phyloP scores from a whole-genome alignment of 1,284 basidiomycete genomes.

The Ustilago esculenta region DNA sequence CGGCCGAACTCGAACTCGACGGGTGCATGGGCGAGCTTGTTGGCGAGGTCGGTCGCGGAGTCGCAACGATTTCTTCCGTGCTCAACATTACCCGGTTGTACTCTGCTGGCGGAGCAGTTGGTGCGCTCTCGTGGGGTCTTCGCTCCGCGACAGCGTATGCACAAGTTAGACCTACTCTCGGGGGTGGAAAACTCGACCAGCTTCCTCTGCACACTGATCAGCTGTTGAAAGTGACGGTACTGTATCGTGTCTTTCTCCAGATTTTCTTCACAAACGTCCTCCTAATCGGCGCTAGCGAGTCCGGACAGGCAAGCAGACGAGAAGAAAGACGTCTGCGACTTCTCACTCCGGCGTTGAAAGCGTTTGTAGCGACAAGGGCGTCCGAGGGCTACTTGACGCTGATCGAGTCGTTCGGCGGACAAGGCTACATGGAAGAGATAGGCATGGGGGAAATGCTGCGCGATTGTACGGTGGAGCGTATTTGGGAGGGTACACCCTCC shows the following conservation, averaged over 20 bases:
- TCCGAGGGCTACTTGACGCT: slow-evolving; percentile 76
- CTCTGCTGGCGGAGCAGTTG: slow-evolving; percentile 40
- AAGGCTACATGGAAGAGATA: slow-evolving; percentile 84
- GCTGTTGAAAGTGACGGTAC: slow-evolving; percentile 71
- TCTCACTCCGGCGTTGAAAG: slow-evolving; percentile 78
- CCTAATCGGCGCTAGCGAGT: slow-evolving; percentile 84
- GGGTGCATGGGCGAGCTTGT: slow-evolving; percentile 76
- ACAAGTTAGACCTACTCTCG: slow-evolving; percentile 70
- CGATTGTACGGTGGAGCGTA: slow-evolving; percentile 78
- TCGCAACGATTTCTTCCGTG: slow-evolving; percentile 74
- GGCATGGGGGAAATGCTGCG: slow-evolving; percentile 69
- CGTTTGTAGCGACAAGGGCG: slow-evolving; percentile 76
- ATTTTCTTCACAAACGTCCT: slow-evolving; percentile 94
- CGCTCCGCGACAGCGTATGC: slow-evolving; percentile 45
- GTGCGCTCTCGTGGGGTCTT: slow-evolving; percentile 42
- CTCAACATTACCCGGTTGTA: slow-evolving; percentile 72
- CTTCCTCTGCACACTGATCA: slow-evolving; percentile 62
- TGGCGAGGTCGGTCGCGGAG: slow-evolving; percentile 74
- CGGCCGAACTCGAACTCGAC: slow-evolving; percentile 78
- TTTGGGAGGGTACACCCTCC: slow-evolving; percentile 77
- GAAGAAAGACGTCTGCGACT: slow-evolving; percentile 83
- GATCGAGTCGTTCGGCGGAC: slow-evolving; percentile 79
- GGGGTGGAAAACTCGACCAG: slow-evolving; percentile 73
- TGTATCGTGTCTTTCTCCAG: slow-evolving; percentile 73
- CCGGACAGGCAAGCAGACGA: slow-evolving; percentile 94